Evolutionary conservation across 352 stramenopile genomes (phyloP).

Genomic region (Globisporangium polare): DNA sequence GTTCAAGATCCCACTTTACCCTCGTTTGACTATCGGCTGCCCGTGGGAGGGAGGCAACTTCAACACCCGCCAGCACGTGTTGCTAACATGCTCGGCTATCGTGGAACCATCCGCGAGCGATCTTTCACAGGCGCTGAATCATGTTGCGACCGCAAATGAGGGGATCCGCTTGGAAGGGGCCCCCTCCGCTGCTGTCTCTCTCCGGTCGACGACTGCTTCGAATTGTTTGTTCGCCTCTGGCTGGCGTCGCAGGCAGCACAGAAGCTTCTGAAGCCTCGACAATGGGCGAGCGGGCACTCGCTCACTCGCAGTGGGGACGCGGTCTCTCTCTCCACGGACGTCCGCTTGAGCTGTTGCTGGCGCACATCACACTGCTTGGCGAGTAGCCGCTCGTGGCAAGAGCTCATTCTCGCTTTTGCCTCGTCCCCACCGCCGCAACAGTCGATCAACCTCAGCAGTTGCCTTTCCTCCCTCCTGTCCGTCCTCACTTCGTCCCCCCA

Average conservation of each 20-base stretch:
- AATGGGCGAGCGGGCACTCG: background rate
- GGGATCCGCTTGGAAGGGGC: too few relatives aligned
- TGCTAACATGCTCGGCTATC: background rate
- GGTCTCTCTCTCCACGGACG: background rate
- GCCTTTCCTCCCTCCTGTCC: background rate
- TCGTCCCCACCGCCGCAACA: conserved; percentile 1
- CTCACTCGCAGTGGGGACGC: background rate
- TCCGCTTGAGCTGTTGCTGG: background rate
- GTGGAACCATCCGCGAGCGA: background rate
- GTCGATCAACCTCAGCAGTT: conserved; percentile 17
- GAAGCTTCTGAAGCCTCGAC: background rate
- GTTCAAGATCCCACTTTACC: background rate
- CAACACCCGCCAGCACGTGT: background rate
- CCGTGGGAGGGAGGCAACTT: conserved; percentile 2
- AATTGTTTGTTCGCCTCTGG: background rate
- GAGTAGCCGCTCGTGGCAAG: background rate
- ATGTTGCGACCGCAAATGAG: background rate
- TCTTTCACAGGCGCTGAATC: background rate
- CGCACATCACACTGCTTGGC: background rate
- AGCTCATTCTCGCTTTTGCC: conserved; percentile 17
- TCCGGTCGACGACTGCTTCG: background rate
- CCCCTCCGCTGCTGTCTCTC: too few relatives aligned
- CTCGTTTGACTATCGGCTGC: background rate
- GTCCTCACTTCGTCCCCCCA: background rate
- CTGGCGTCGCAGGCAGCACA: background rate